Conservation (phyloP, 352 stramenopile species). For the Pythium coloratum region DNA sequence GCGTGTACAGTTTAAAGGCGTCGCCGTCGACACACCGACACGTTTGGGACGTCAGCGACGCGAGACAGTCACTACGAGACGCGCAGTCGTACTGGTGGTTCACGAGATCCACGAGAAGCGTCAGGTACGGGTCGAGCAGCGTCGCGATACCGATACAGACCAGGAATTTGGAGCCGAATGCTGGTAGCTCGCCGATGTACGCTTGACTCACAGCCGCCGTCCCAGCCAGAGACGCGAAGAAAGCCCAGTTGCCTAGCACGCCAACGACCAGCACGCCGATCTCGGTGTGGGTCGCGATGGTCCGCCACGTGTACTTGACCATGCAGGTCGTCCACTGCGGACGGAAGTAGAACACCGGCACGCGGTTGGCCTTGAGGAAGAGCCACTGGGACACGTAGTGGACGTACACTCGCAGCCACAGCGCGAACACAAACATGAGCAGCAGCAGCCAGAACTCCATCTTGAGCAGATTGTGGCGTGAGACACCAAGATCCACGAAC, state of each 20-base stretch:
- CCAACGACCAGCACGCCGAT: constrained; percentile 68
- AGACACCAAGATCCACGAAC: constrained; percentile 63
- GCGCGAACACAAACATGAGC: constrained; percentile 56
- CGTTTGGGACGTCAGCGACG: constrained; percentile 37
- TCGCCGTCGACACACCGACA: constrained; percentile 81
- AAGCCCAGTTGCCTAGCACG: constrained; percentile 48
- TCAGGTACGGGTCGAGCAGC: constrained; percentile 79
- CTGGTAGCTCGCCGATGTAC: constrained; percentile 64
- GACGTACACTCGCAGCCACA: constrained; percentile 88
- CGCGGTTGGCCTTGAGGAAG: constrained; percentile 58
- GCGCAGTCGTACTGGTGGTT: constrained; percentile 79
- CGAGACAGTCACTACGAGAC: constrained; percentile 37
- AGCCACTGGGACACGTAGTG: constrained; percentile 90
- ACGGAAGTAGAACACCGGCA: constrained; percentile 83
- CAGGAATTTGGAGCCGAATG: constrained; percentile 76
- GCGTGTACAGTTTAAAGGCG: constrained; percentile 87
- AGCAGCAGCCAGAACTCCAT: constrained; percentile 83
- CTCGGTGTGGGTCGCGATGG: constrained; percentile 60
- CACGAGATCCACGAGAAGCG: constrained; percentile 75
- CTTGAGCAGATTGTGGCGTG: constrained; percentile 40
- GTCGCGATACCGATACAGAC: constrained; percentile 72
- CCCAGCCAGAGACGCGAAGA: constrained; percentile 52
- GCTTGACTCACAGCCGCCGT: constrained; percentile 40
- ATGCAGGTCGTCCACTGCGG: constrained; percentile 62
- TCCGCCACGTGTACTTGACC: constrained; percentile 85